These are phyloP conservation scores for Symbiodinium pilosum DNA, from an alignment of 73 alveolate genomes.

Conservation along the genomic window DNA sequence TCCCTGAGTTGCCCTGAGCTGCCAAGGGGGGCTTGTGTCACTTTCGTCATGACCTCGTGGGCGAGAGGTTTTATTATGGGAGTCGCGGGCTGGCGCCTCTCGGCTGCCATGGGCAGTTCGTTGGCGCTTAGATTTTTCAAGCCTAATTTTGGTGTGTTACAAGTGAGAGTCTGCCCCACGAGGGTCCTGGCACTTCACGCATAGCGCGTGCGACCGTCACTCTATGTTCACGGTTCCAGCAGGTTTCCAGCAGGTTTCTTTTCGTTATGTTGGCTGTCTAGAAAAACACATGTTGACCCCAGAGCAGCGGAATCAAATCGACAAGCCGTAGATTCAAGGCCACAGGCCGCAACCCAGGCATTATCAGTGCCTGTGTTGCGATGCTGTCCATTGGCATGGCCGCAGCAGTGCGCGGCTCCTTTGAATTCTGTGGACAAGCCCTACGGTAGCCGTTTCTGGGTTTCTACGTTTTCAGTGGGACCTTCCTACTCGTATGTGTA, in stretches of 20 bases:
- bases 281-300: no score
- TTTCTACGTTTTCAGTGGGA: no score
- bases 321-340: background rate
- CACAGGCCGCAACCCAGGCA: background rate
- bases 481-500: no score
- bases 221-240: no score
- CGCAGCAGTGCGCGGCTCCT: background rate
- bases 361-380: background rate
- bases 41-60: background rate
- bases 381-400: background rate
- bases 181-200: no score
- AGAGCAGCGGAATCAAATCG: background rate
- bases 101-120: background rate
- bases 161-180: no score
- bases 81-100: background rate
- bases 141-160: background rate
- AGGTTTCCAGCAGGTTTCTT: no score
- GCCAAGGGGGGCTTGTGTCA: background rate
- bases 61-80: background rate
- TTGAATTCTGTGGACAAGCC: no score
- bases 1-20: no score
- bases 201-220: no score
- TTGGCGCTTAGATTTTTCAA: background rate
- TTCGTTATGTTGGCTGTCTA: no score
- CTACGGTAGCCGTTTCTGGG: no score